Percentiles rank a stretch among this genome's conserved stretches.
phyloP scores from a whole-genome alignment of 129 eudicot genomes.

The Oenanthe sinensis region DNA sequence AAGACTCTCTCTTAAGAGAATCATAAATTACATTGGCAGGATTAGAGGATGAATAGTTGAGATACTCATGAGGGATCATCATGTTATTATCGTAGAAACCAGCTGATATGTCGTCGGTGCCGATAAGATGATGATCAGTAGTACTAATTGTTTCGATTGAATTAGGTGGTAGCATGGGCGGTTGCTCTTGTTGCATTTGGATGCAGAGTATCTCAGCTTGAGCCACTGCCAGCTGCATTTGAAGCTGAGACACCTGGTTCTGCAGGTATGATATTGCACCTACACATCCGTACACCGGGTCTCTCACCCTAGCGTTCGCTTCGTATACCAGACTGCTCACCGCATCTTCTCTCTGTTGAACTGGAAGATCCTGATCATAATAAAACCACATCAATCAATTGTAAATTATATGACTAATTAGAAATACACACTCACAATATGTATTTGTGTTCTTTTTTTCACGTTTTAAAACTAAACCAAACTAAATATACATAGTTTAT shows the following conservation, averaged over 20 bases:
- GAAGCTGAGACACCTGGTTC: slow-evolving; percentile 65
- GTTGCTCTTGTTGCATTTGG: slow-evolving; percentile 59
- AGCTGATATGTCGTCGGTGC: slow-evolving; percentile 36
- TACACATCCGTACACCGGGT: slow-evolving; percentile 86
- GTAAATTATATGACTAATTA: too few relatives aligned
- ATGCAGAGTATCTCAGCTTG: slow-evolving; percentile 77
- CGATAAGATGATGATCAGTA: slow-evolving; percentile 8
- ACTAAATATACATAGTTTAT: too few relatives aligned
- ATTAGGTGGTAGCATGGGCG: slow-evolving; percentile 6
- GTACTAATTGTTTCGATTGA: slow-evolving; percentile 5
- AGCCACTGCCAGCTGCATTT: slow-evolving; percentile 87
- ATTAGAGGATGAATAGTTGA: slow-evolving; percentile 35
- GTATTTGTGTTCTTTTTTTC: too few relatives aligned
- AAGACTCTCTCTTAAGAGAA: slow-evolving; percentile 52
- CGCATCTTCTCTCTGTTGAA: slow-evolving; percentile 66
- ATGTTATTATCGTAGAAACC: slow-evolving; percentile 15
- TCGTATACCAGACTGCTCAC: slow-evolving; percentile 84
- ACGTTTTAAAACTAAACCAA: too few relatives aligned
- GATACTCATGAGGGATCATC: slow-evolving; percentile 43
- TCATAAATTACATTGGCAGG: slow-evolving; percentile 38
- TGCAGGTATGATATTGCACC: slow-evolving; percentile 72
- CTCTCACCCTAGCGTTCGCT: slow-evolving; percentile 69
- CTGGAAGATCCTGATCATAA: not conserved
- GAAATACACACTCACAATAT: too few relatives aligned
- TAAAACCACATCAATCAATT: not conserved